Conservation (phyloP, 441 rosid species). For the Erodium trifolium region DNA sequence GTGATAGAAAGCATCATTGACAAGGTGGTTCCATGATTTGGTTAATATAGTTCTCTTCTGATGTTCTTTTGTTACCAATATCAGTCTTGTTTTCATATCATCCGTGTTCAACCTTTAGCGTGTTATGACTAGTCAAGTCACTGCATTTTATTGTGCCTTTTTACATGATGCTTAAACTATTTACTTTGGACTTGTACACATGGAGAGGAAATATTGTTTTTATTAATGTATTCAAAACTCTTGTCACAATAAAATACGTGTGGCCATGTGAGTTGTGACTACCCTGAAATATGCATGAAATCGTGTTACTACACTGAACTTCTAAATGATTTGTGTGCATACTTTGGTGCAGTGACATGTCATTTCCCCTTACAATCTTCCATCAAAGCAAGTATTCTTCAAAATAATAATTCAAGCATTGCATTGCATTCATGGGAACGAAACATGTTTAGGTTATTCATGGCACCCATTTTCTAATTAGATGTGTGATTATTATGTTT, state of each 20-base stretch:
- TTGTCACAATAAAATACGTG: not conserved
- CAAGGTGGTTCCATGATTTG: conserved; percentile 41
- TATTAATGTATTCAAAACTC: not conserved
- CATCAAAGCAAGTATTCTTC: not conserved
- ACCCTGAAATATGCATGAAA: no score
- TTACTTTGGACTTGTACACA: not conserved
- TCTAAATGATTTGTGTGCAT: no score
- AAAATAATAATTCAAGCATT: not conserved
- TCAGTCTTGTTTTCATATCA: not conserved
- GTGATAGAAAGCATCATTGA: conserved; percentile 86
- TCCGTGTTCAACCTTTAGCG: not conserved
- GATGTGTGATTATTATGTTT: not conserved
- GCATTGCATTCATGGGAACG: not conserved
- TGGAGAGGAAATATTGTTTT: not conserved
- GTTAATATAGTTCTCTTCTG: not conserved
- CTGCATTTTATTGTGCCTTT: not conserved
- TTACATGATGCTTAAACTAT: not conserved
- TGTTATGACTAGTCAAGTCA: not conserved
- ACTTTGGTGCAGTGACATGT: no score
- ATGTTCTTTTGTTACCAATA: not conserved
- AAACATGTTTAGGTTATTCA: not conserved
- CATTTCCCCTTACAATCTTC: not conserved
- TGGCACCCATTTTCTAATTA: not conserved
- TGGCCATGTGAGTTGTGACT: no score
- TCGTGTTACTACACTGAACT: no score